Percentiles rank a stretch among this genome's conserved stretches.
These are phyloP conservation scores for Alternaria incomplexa DNA, from an alignment of 2,329 filamentous ascomycete species.

Conservation along the genomic window DNA sequence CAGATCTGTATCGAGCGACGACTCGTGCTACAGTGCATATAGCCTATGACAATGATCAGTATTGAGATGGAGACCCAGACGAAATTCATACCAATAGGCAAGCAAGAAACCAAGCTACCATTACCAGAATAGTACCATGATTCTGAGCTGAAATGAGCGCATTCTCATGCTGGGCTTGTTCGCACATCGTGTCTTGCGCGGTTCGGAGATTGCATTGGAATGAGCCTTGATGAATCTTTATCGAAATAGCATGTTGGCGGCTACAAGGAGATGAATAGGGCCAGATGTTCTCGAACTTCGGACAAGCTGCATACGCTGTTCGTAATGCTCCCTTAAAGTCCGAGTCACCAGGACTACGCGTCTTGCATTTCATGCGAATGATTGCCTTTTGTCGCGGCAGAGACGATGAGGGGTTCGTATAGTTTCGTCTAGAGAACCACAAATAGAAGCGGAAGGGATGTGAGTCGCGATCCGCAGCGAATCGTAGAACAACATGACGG, in stretches of 20 bases:
- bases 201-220: constrained; percentile 27
- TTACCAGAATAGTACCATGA: constrained; percentile 33
- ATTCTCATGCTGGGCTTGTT: constrained; percentile 16
- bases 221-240: constrained; percentile 23
- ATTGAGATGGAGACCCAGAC: neutral
- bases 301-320: constrained; percentile 17
- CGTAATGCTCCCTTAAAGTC: constrained; percentile 21
- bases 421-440: constrained; percentile 15
- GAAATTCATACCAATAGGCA: constrained; percentile 25
- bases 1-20: constrained; percentile 22
- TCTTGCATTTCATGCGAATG: constrained; percentile 16
- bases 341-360: constrained; percentile 13
- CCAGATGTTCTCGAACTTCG: constrained; percentile 12
- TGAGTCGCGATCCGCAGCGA: constrained; percentile 10
- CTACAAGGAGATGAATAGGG: constrained; percentile 9
- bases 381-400: constrained; percentile 17
- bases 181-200: constrained; percentile 16
- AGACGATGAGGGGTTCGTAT: constrained; percentile 5
- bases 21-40: constrained; percentile 25
- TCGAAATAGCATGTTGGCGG: constrained; percentile 17
- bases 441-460: constrained; percentile 22
- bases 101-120: constrained; percentile 35
- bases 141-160: constrained; percentile 32
- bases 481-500: constrained; percentile 6
- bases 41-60: constrained; percentile 19